Evolutionary conservation across 2,329 filamentous ascomycete species (phyloP), one percentile per base, ranked within the genome.

Genomic region (Cladophialophora bantiana): DNA sequence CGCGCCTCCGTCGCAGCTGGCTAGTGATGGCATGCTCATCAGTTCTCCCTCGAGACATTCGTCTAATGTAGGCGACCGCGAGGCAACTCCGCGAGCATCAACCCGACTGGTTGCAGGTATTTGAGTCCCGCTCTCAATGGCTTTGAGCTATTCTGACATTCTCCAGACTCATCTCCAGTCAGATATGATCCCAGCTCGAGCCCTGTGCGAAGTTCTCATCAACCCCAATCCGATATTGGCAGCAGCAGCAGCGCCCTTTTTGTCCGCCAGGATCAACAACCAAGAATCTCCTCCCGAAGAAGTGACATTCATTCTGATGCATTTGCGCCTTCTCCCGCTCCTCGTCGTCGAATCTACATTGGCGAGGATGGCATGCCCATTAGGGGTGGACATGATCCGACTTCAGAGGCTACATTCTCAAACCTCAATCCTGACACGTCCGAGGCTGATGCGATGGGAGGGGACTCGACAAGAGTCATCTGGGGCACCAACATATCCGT

Each of bases 401-500:
- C 76, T 7, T 89, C 88, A 4, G 87, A 89, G 75, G 84, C 85
- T 0, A 89, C 88, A 0, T 90, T 90, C 75, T 89, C 88, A 4
- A 89, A 89, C 70, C 76, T 88, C 66, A 85, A 97, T 72, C 93
- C 93, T 0, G 90, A 90, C 70, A 97, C 94, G 6, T 97, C 94
- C 1, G 95, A 99, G 77, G 95, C 95, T 0, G 91, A 97, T 75
- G 87, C 85, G 0, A 86, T 97, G 48, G 94, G 93, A 45, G 95
- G 94, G 1, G 88, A 88, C 66, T 92, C 91, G 45, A 90, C 90
- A 64, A 89, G 90, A 72, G 88, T 96, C 65, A 94, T 99, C 70
- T 99, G 95, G 95, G 95, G 95, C 78, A 99, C 95, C 52, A 98
- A 96, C 45, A 92, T 99, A 58, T 97, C 94, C 4, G 90, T 99